Evolutionary conservation across 2,329 filamentous ascomycete genomes (phyloP).

Genomic region (Nigrospora sphaerica): DNA sequence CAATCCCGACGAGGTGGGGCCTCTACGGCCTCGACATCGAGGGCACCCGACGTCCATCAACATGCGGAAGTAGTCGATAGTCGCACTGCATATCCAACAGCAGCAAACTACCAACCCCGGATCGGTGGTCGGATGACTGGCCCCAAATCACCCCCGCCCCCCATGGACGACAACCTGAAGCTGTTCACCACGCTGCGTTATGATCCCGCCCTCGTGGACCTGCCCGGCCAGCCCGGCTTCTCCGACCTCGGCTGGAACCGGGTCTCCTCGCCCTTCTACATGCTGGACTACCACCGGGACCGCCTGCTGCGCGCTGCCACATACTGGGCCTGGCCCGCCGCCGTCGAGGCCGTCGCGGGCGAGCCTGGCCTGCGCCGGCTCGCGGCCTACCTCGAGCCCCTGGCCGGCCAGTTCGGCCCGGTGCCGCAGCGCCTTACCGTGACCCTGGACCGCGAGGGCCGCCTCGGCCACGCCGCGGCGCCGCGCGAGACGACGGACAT

Average conservation of each 20-base stretch:
- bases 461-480: constrained; percentile 33
- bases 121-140: neutral
- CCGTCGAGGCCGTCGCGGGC: constrained; percentile 36
- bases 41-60: no score
- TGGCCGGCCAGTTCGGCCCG: constrained; percentile 16
- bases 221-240: constrained; percentile 26
- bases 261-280: constrained; percentile 61
- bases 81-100: no score
- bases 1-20: no score
- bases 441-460: constrained; percentile 42
- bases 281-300: constrained; percentile 71
- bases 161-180: constrained; percentile 41
- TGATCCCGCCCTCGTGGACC: constrained; percentile 48
- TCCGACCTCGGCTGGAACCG: constrained; percentile 45
- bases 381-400: constrained; percentile 25
- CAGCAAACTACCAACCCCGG: no score
- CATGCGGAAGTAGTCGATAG: no score
- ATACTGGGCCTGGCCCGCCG: constrained; percentile 48
- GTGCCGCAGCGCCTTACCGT: constrained; percentile 45
- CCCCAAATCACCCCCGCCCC: neutral
- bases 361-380: constrained; percentile 36
- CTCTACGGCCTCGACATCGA: no score
- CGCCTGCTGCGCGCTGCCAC: constrained; percentile 61
- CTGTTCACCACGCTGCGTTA: constrained; percentile 69
- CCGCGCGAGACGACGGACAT: constrained; percentile 11